A percentile compares a stretch with the other conserved stretches of the same genome.
Evolutionary conservation across 805 yeast species (phyloP).

Genomic region (Metschnikowia continentalis): DNA sequence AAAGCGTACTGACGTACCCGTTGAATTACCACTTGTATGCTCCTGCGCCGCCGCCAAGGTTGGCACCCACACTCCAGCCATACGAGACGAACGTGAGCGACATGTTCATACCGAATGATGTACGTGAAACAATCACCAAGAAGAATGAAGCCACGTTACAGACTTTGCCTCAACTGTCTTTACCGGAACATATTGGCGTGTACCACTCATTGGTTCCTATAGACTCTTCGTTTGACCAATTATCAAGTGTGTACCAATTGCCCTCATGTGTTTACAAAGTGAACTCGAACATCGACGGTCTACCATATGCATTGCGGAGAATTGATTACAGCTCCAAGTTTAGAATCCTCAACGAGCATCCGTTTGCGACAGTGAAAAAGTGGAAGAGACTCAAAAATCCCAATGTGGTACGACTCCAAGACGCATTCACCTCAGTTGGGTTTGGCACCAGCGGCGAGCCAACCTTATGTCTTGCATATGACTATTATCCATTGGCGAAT

Average conservation of each 20-base stretch:
- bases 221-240: slow-evolving; percentile 42
- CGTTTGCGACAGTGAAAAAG: slow-evolving; percentile 55
- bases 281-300: slow-evolving; percentile 73
- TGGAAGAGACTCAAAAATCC: slow-evolving; percentile 61
- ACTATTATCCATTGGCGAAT: slow-evolving; percentile 73
- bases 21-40: slow-evolving; percentile 85
- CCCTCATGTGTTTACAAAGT: slow-evolving; percentile 72
- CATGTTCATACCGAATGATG: slow-evolving; percentile 66
- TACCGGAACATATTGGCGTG: slow-evolving; percentile 57
- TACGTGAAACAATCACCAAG: slow-evolving; percentile 66
- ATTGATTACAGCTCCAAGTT: slow-evolving; percentile 42
- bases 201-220: slow-evolving; percentile 85
- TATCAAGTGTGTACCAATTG: slow-evolving; percentile 45
- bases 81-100: slow-evolving; percentile 68
- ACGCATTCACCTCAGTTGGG: slow-evolving; percentile 81
- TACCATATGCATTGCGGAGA: slow-evolving; percentile 69
- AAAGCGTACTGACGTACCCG: slow-evolving; percentile 35
- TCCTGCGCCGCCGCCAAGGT: slow-evolving; percentile 79
- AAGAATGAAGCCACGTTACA: slow-evolving; percentile 81
- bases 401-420: slow-evolving; percentile 63
- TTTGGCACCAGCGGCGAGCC: slow-evolving; percentile 60
- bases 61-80: slow-evolving; percentile 54
- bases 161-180: slow-evolving; percentile 43
- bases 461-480: slow-evolving; percentile 74
- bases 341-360: slow-evolving; percentile 45